A percentile compares a stretch with the other conserved stretches of the same genome.
phyloP scores from a whole-genome alignment of 2,329 filamentous ascomycete species.

The Scorias spongiosa region DNA sequence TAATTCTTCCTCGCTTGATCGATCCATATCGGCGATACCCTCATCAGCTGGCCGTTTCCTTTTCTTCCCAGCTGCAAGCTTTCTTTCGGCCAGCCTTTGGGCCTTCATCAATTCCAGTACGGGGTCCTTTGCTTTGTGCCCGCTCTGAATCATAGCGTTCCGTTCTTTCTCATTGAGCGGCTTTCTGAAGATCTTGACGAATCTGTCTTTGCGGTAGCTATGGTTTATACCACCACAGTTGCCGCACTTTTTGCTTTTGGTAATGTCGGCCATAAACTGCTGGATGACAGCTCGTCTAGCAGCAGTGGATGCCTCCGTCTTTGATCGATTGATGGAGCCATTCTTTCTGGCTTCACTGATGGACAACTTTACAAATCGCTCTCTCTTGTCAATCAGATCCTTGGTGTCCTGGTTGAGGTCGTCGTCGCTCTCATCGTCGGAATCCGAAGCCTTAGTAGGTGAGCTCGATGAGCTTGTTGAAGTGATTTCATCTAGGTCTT shows the following conservation, averaged over 20 bases:
- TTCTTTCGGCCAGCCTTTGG: constrained; percentile 25
- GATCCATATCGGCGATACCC: constrained; percentile 51
- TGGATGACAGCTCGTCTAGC: constrained; percentile 63
- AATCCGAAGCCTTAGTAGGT: constrained; percentile 2
- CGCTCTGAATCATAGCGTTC: constrained; percentile 56
- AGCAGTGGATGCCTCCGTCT: constrained; percentile 72
- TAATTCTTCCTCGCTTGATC: constrained; percentile 28
- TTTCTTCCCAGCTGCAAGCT: constrained; percentile 24
- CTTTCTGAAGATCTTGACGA: constrained; percentile 86
- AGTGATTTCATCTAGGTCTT: constrained; percentile 31
- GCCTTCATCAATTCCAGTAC: constrained; percentile 43
- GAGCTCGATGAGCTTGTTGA: constrained; percentile 19
- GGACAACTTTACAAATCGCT: constrained; percentile 56
- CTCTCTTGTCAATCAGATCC: constrained; percentile 39
- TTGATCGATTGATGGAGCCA: constrained; percentile 39
- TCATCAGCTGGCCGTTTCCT: constrained; percentile 45
- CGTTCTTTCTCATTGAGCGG: constrained; percentile 59
- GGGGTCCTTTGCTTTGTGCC: constrained; percentile 55
- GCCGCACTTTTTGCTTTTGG: constrained; percentile 52
- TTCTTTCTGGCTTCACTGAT: constrained; percentile 44
- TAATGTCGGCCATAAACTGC: constrained; percentile 63
- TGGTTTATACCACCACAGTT: constrained; percentile 59
- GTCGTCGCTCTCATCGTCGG: constrained; percentile 40
- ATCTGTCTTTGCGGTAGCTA: constrained; percentile 74
- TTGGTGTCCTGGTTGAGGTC: constrained; percentile 47